phyloP scores from a whole-genome alignment of 1,284 basidiomycete species.

The Rhizoctonia solani region DNA sequence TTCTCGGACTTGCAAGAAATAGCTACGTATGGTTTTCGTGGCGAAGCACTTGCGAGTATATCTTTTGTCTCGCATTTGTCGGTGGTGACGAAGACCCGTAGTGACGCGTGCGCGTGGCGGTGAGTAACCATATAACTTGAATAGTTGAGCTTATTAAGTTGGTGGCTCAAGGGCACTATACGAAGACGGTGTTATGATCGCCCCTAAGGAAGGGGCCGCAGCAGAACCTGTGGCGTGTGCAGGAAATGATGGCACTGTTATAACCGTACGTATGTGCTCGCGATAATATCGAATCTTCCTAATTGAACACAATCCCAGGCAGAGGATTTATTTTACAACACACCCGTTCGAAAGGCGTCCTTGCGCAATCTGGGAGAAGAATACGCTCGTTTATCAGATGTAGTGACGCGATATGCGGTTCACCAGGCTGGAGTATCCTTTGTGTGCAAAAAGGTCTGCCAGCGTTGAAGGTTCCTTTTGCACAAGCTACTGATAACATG shows the following conservation, averaged over 20 bases:
- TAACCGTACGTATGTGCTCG: slow-evolving; percentile 61
- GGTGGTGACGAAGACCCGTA: slow-evolving; percentile 86
- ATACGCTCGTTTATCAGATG: slow-evolving; percentile 88
- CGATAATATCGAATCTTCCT: neutral
- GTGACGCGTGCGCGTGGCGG: slow-evolving; percentile 78
- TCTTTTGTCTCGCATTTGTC: slow-evolving; percentile 91
- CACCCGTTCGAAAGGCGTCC: slow-evolving; percentile 84
- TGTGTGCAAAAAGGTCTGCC: slow-evolving; percentile 82
- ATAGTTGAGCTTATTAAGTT: neutral
- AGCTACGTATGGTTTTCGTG: slow-evolving; percentile 94
- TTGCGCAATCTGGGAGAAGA: slow-evolving; percentile 89
- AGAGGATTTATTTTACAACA: slow-evolving; percentile 96
- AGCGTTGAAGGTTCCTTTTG: neutral
- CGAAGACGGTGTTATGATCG: slow-evolving; percentile 70
- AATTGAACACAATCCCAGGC: slow-evolving; percentile 58
- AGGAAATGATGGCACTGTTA: slow-evolving; percentile 91
- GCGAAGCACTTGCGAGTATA: slow-evolving; percentile 96
- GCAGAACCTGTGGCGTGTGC: slow-evolving; percentile 86
- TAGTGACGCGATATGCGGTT: slow-evolving; percentile 92
- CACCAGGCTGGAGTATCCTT: slow-evolving; percentile 91
- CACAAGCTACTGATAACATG: neutral
- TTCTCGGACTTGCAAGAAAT: slow-evolving; percentile 89
- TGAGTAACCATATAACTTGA: slow-evolving; percentile 10
- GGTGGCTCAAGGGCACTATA: slow-evolving; percentile 68
- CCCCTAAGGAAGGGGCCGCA: slow-evolving; percentile 67